Percentiles rank a stretch among this genome's conserved stretches.
These are phyloP conservation scores for Polygonum aviculare DNA, from an alignment of 148 eudicot species.

Conservation along the genomic window DNA sequence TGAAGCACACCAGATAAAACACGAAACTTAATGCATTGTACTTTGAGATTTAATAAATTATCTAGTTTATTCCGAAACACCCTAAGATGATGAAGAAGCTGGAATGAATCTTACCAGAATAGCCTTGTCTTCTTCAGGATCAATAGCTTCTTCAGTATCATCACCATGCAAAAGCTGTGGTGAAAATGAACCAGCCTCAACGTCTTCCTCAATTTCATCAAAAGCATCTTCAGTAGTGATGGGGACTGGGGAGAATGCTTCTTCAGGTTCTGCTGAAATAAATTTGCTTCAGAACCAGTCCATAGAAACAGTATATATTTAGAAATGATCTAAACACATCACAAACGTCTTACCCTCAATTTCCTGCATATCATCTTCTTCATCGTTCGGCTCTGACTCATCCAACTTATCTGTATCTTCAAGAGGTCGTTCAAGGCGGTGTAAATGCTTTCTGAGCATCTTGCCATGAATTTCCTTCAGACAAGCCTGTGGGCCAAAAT, in stretches of 20 bases:
- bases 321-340: neutral
- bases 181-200: slow-evolving; percentile 75
- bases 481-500: slow-evolving; percentile 52
- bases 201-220: slow-evolving; percentile 43
- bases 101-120: slow-evolving; percentile 38
- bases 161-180: slow-evolving; percentile 77
- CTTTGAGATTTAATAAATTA: too few relatives aligned
- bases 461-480: slow-evolving; percentile 82
- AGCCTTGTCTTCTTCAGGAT: slow-evolving; percentile 85
- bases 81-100: neutral
- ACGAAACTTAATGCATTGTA: too few relatives aligned
- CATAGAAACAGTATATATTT: slow-evolving; percentile 19
- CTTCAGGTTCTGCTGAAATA: slow-evolving; percentile 15
- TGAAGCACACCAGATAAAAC: neutral
- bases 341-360: slow-evolving; percentile 32
- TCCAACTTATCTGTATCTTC: slow-evolving; percentile 33
- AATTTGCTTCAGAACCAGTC: slow-evolving; percentile 11
- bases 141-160: slow-evolving; percentile 90
- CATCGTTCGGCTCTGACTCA: slow-evolving; percentile 31
- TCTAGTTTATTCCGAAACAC: too few relatives aligned
- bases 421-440: slow-evolving; percentile 57
- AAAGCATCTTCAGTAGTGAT: slow-evolving; percentile 30
- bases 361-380: slow-evolving; percentile 46
- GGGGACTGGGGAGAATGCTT: slow-evolving; percentile 55
- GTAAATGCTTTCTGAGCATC: slow-evolving; percentile 62